A percentile compares a stretch with the other conserved stretches of the same genome.
Evolutionary conservation across 345 rosid species (phyloP).

Genomic region (Eucalyptus melliodora): DNA sequence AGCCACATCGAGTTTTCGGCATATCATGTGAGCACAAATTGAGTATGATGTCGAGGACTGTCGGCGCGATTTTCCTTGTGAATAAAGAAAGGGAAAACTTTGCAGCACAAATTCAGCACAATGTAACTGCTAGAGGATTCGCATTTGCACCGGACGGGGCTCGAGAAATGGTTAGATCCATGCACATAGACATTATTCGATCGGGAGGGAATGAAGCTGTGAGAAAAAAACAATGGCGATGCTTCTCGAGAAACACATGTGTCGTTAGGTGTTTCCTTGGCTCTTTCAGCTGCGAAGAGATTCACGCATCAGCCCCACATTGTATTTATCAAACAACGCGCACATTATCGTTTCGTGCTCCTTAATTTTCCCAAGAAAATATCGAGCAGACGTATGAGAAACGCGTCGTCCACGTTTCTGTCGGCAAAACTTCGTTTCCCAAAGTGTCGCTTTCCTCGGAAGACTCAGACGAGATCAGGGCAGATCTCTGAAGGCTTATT

Average conservation of each 20-base stretch:
- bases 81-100: neutral
- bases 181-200: neutral
- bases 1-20: neutral
- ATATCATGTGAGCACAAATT: neutral
- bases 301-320: neutral
- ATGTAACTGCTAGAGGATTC: neutral
- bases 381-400: neutral
- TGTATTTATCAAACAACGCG: neutral
- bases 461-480: neutral
- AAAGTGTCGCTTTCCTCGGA: neutral
- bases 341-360: neutral
- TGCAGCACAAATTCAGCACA: neutral
- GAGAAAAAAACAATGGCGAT: neutral
- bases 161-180: neutral
- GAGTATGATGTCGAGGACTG: no score
- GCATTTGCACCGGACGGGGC: no score
- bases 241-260: neutral
- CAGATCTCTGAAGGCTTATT: neutral
- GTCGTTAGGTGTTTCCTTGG: neutral
- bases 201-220: neutral
- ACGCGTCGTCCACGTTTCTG: neutral
- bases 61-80: neutral
- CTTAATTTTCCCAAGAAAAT: neutral
- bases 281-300: neutral
- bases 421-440: neutral